These are phyloP conservation scores for Pseudogymnoascus sp. DNA, from an alignment of 2,329 filamentous ascomycete species.

Conservation along the genomic window DNA sequence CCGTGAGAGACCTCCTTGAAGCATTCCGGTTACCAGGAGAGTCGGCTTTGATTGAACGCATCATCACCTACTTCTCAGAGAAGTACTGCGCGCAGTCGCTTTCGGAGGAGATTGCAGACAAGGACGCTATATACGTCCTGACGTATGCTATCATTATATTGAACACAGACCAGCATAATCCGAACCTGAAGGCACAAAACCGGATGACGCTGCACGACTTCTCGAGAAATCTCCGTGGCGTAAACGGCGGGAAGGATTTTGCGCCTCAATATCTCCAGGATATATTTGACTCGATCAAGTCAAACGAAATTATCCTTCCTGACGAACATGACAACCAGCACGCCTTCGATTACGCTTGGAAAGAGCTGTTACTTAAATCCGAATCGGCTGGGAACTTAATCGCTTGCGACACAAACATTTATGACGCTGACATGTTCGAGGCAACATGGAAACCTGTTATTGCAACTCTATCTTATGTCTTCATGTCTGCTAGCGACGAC, in stretches of 20 bases:
- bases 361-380: constrained; percentile 81
- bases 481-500: constrained; percentile 97
- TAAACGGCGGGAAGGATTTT: constrained; percentile 82
- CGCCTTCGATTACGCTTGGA: constrained; percentile 96
- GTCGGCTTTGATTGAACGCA: constrained; percentile 84
- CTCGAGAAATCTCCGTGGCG: constrained; percentile 78
- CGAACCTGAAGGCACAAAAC: constrained; percentile 69
- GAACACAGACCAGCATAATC: constrained; percentile 95
- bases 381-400: constrained; percentile 65
- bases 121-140: constrained; percentile 81
- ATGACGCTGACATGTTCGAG: constrained; percentile 95
- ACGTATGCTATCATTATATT: constrained; percentile 97
- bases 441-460: constrained; percentile 93
- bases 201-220: constrained; percentile 85
- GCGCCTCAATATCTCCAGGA: constrained; percentile 71
- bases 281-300: constrained; percentile 86
- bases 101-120: constrained; percentile 69
- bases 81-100: constrained; percentile 68
- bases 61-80: constrained; percentile 78
- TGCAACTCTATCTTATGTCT: constrained; percentile 92
- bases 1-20: constrained; percentile 76
- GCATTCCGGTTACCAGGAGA: constrained; percentile 92
- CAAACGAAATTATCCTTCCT: constrained; percentile 89
- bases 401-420: constrained; percentile 84
- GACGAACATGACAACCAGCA: constrained; percentile 97